Base-by-base conservation (phyloP, 257 asterid genomes). In the Solanum dulcamara region DNA sequence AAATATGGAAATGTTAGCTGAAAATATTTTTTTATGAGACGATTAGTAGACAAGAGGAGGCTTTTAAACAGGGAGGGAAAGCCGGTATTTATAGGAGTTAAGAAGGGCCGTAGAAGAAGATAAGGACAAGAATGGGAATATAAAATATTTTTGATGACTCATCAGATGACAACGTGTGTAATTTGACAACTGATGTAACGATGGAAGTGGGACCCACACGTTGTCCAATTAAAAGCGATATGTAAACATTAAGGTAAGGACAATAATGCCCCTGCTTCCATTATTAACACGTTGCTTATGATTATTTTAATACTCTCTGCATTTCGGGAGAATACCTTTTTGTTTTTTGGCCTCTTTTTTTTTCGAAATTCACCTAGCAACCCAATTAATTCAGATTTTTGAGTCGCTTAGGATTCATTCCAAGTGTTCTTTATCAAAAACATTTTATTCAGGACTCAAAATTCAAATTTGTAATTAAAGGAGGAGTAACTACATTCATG, bases 131-230 rank as follows among this genome's bases (percentile, higher is more conserved):
- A 46, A 14, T 15, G 62, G 40, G 26, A 75, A 44, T 30, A 13
- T 17, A 46, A 67, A 46, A 82, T 44, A 8, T 17, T 37, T 24
- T 32, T 80, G 87, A 83, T 57, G 89, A 87, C 68, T 87, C 87
- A 57, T 42, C 22, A 79, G 62, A 42, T 20, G 71, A 62, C 18
- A 53, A 42, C 22, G 53, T 50, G 13, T 66, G 57, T 20, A 15
- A 24, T 10, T 24, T 46, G 67, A 46, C 35, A 83, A 32, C 80
- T 64, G 28, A 32, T 0, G 46, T 2, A 17, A 44, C 44, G 28
- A 32, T 0, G 46, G 2, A 17, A 44, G 17, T 1, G 48, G 81
- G 87, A 12, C 85, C 85, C 84, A 80, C 81, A 33, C 60, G 85
- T 66, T 9, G 24, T 53, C 80, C 67, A 79, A 79, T 74, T 35